Evolutionary conservation across 1,284 basidiomycete species (phyloP).

Genomic region (Cystobasidium slooffiae): DNA sequence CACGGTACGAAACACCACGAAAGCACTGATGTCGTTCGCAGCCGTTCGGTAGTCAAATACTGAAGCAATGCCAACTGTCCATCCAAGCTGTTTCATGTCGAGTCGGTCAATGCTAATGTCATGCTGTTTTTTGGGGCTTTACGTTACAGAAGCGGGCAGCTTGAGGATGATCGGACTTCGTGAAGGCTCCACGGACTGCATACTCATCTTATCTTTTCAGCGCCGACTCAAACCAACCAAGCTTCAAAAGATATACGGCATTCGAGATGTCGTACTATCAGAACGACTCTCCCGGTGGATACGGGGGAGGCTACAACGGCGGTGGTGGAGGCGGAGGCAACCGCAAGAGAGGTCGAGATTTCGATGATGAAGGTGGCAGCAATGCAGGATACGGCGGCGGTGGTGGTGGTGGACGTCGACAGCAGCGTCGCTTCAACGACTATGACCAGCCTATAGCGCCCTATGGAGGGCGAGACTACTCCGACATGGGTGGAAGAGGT

Average conservation of each 20-base stretch:
- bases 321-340: slow-evolving; percentile 36
- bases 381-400: slow-evolving; percentile 25
- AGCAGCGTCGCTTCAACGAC: slow-evolving; percentile 41
- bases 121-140: too few species aligned
- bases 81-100: too few species aligned
- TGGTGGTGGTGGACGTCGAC: slow-evolving; percentile 44
- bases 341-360: slow-evolving; percentile 40
- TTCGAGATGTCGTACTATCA: slow-evolving; percentile 17
- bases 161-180: slow-evolving; percentile 1
- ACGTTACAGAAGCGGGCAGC: not conserved
- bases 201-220: too few species aligned
- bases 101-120: too few species aligned
- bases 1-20: too few species aligned
- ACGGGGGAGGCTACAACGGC: slow-evolving; percentile 8
- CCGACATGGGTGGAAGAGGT: slow-evolving; percentile 12
- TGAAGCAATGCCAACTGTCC: too few species aligned
- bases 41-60: too few species aligned
- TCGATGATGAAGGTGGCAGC: slow-evolving; percentile 21
- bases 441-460: slow-evolving; percentile 34
- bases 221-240: too few species aligned
- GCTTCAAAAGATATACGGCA: not conserved
- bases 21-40: too few species aligned
- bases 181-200: too few species aligned
- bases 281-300: slow-evolving; percentile 7
- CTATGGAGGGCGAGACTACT: slow-evolving; percentile 44